Evolutionary conservation across 345 rosid genomes (phyloP).

Genomic region (Cardamine resedifolia): DNA sequence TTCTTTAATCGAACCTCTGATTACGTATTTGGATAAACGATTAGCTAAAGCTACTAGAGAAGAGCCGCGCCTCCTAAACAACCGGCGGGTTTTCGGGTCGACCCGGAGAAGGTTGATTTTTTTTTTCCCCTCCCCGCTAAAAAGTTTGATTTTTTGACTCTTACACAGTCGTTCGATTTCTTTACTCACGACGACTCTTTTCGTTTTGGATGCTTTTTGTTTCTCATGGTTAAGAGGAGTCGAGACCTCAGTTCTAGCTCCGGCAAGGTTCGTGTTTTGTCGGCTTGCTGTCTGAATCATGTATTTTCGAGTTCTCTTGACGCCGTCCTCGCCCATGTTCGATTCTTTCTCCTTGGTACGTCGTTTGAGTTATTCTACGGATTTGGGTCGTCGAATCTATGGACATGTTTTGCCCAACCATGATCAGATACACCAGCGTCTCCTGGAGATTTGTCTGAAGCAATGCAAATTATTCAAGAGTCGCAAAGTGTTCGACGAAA

Average conservation of each 20-base stretch:
- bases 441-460: constrained; percentile 42
- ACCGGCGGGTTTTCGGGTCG: constrained; percentile 28
- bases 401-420: background rate
- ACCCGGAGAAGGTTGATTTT: constrained; percentile 19
- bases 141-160: background rate
- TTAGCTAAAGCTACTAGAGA: background rate
- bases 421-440: constrained; percentile 30
- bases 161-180: constrained; percentile 3
- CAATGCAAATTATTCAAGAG: constrained; percentile 52
- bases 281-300: constrained; percentile 12
- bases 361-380: constrained; percentile 36
- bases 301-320: constrained; percentile 19
- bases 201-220: background rate
- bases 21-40: constrained; percentile 1
- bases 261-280: constrained; percentile 1
- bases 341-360: constrained; percentile 27
- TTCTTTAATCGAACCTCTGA: background rate
- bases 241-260: constrained; percentile 3
- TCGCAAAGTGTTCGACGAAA: constrained; percentile 70
- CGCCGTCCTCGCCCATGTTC: background rate
- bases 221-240: constrained; percentile 18
- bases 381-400: constrained; percentile 4
- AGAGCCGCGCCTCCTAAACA: background rate
- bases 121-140: background rate
- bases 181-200: constrained; percentile 20